Conservation (phyloP, 305 asterid species). For the Rubia occidens region DNA sequence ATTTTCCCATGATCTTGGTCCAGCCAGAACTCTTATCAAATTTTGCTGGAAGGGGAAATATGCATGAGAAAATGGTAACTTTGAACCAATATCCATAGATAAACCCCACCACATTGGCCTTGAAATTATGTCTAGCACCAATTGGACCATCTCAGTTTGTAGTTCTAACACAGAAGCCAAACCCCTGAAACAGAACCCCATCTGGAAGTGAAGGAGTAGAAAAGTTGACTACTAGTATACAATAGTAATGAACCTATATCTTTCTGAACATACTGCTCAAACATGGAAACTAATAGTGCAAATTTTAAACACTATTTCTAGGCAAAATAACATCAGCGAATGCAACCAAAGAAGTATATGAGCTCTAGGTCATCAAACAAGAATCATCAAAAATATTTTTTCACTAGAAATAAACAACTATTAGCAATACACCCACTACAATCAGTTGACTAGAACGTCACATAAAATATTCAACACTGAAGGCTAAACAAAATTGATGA, state of each 20-base stretch:
- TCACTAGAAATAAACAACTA: not conserved
- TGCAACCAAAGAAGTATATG: conserved; percentile 10
- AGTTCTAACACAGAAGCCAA: conserved; percentile 65
- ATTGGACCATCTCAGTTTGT: conserved; percentile 43
- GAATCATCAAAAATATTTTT: not conserved
- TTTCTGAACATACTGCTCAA: not conserved
- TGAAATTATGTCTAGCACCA: conserved; percentile 52
- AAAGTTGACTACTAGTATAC: not conserved
- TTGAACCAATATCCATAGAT: conserved; percentile 51
- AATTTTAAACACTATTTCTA: not conserved
- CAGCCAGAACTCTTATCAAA: conserved; percentile 40
- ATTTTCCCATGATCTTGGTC: conserved; percentile 45
- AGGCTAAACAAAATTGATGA: conserved; percentile 9
- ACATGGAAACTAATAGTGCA: conserved; percentile 17
- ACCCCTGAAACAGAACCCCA: conserved; percentile 56
- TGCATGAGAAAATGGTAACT: conserved; percentile 61
- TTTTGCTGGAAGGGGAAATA: conserved; percentile 52
- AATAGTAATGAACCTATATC: not conserved
- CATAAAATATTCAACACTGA: conserved; percentile 10
- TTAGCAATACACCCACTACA: not conserved
- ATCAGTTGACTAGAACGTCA: not conserved
- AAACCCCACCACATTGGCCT: conserved; percentile 85
- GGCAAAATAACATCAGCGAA: conserved; percentile 23
- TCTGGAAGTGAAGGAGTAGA: conserved; percentile 8
- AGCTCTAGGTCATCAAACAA: conserved; percentile 7